Evolutionary conservation across 2,329 filamentous ascomycete genomes (phyloP), one percentile per base, ranked within the genome.

Genomic region (Trichoderma atroviride): DNA sequence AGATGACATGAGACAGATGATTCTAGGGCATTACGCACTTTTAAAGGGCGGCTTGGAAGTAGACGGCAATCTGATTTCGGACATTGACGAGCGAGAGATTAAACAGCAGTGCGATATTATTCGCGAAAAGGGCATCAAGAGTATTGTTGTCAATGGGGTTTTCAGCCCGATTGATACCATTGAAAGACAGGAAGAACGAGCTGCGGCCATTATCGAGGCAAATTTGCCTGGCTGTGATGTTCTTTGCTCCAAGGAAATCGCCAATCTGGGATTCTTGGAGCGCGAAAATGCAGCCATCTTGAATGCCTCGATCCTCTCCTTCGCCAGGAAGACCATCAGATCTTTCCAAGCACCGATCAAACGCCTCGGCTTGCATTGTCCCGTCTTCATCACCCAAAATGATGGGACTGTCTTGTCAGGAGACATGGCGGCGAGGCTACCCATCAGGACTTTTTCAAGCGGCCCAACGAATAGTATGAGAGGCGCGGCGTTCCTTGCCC

Each of bases 271-370:
- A 50, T 87, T 88, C 65, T 78, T 89, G 9, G 88, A 89, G 77
- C 82, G 89, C 47, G 89, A 91, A 75, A 91, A 91, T 73, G 88
- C 88, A 0, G 84, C 87, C 2, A 88, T 91, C 22, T 79, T 91
- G 24, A 91, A 91, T 72, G 88, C 88, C 0, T 84, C 87, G 2
- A 88, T 91, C 40, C 78, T 89, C 13, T 75, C 81, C 0, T 89
- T 89, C 73, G 88, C 87, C 0, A 81, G 83, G 19, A 81, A 81
- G 71, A 89, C 87, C 0, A 88, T 89, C 70, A 79, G 78, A 11
- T 83, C 84, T 0, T 90, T 91, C 72, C 80, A 84, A 29, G 79
- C 81, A 47, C 84, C 88, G 0, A 82, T 89, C 55, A 76, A 77
- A 52, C 79, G 80, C 2, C 77, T 90, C 2, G 81, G 83, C 0